Conservation (phyloP, 2,329 filamentous ascomycete species). For the Fusarium sp. region DNA sequence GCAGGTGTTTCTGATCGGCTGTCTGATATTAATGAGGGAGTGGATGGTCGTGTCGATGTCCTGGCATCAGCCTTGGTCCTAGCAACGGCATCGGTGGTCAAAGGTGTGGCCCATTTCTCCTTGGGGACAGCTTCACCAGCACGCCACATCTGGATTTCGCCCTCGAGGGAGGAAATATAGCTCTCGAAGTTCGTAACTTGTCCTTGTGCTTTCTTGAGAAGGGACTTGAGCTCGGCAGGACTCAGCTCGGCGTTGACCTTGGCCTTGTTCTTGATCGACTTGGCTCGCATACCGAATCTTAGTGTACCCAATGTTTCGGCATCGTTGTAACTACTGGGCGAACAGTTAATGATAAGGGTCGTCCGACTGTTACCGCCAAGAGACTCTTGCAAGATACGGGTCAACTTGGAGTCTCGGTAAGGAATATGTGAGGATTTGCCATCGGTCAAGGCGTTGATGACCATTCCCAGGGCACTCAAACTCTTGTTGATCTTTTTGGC, state of each 20-base stretch:
- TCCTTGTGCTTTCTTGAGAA: conserved; percentile 90
- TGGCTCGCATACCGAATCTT: conserved; percentile 93
- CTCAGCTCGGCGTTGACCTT: conserved; percentile 99
- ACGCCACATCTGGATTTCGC: conserved; percentile 87
- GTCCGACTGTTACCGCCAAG: conserved; percentile 97
- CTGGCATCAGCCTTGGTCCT: conserved; percentile 54
- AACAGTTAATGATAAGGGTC: conserved; percentile 98
- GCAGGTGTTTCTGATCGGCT: conserved; percentile 69
- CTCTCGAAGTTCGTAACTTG: conserved; percentile 88
- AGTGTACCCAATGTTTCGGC: conserved; percentile 91
- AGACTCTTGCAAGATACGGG: conserved; percentile 95
- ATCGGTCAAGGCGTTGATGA: conserved; percentile 96
- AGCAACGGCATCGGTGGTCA: conserved; percentile 57
- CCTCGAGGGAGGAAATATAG: conserved; percentile 84
- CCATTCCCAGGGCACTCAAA: conserved; percentile 96
- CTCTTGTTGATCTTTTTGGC: conserved; percentile 99
- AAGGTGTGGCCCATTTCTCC: conserved; percentile 82
- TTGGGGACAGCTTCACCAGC: conserved; percentile 86
- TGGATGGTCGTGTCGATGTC: conserved; percentile 59
- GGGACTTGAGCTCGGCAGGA: conserved; percentile 89
- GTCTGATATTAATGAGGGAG: conserved; percentile 61
- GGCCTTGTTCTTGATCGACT: conserved; percentile 99
- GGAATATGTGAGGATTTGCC: conserved; percentile 96
- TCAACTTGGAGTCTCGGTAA: conserved; percentile 97
- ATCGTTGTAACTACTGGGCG: conserved; percentile 98